A percentile compares a stretch with the other conserved stretches of the same genome.
Evolutionary conservation across 768 basidiomycete species (phyloP).

Genomic region (Rickenella mellea): DNA sequence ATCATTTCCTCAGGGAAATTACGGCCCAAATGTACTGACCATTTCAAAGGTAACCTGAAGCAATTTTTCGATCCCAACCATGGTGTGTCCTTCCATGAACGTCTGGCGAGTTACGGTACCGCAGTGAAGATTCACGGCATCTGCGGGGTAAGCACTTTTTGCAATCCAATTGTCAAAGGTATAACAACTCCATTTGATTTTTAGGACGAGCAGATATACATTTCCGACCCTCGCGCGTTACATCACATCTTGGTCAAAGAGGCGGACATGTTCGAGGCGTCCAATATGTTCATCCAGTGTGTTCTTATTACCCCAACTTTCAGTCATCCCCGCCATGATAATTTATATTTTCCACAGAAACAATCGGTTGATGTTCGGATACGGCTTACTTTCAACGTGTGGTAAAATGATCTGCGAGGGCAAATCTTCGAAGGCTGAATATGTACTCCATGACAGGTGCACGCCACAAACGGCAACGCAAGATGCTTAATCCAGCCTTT

Average conservation of each 20-base stretch:
- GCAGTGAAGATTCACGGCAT: constrained; percentile 24
- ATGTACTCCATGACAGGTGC: background rate
- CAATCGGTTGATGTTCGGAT: constrained; percentile 4
- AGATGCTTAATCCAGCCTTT: constrained; percentile 3
- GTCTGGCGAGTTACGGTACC: constrained; percentile 21
- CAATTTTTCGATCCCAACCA: constrained; percentile 10
- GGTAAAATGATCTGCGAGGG: background rate
- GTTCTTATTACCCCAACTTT: constrained; percentile 5
- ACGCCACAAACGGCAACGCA: constrained; percentile 3
- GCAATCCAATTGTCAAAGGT: background rate
- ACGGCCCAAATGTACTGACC: no score
- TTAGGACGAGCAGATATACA: constrained; percentile 11
- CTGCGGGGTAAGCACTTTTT: constrained; percentile 19
- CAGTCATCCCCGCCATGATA: background rate
- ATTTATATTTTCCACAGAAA: background rate
- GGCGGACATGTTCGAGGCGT: constrained; percentile 9
- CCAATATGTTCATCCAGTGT: constrained; percentile 9
- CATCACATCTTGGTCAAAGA: constrained; percentile 12
- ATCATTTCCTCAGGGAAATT: no score
- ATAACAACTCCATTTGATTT: background rate
- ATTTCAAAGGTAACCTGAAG: constrained; percentile 11
- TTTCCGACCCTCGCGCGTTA: constrained; percentile 14
- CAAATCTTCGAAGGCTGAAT: background rate
- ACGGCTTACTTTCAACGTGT: constrained; percentile 4
- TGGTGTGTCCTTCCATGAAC: constrained; percentile 10